phyloP scores from a whole-genome alignment of 1,284 basidiomycete genomes.

The Sanghuangporus baumii region DNA sequence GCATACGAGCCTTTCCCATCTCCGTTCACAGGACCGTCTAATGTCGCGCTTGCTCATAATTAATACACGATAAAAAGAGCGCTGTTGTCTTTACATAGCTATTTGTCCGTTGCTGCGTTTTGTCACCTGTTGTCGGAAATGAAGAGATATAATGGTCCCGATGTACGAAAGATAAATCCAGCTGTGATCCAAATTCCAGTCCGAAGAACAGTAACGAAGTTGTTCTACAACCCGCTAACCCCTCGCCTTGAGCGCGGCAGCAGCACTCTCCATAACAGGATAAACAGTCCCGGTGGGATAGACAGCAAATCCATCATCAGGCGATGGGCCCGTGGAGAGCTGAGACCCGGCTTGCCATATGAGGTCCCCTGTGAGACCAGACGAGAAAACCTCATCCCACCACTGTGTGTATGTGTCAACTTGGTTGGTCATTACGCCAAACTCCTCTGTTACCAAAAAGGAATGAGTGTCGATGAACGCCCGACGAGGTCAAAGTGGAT shows the following conservation, averaged over 20 bases:
- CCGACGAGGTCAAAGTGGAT: background rate
- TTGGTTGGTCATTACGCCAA: constrained; percentile 42
- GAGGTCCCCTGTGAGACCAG: constrained; percentile 51
- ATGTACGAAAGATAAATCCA: no score
- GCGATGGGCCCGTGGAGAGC: constrained; percentile 30
- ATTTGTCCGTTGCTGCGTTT: no score
- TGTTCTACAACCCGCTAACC: background rate
- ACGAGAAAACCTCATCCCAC: constrained; percentile 44
- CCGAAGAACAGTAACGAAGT: no score
- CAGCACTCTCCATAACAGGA: constrained; percentile 18
- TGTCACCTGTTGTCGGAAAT: background rate
- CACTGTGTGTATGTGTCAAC: constrained; percentile 42
- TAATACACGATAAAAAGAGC: no score
- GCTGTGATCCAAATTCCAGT: no score
- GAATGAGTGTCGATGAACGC: background rate
- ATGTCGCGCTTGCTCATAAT: no score
- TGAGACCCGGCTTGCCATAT: constrained; percentile 38
- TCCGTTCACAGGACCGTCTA: no score
- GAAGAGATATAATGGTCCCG: no score
- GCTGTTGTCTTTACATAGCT: no score
- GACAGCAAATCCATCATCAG: constrained; percentile 42
- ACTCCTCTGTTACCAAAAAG: constrained; percentile 36
- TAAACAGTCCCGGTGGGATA: constrained; percentile 22
- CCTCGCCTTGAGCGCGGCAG: constrained; percentile 22
- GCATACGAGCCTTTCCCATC: no score